These are phyloP conservation scores for Monosporascus sp. DNA, from an alignment of 2,329 filamentous ascomycete genomes.

Conservation along the genomic window DNA sequence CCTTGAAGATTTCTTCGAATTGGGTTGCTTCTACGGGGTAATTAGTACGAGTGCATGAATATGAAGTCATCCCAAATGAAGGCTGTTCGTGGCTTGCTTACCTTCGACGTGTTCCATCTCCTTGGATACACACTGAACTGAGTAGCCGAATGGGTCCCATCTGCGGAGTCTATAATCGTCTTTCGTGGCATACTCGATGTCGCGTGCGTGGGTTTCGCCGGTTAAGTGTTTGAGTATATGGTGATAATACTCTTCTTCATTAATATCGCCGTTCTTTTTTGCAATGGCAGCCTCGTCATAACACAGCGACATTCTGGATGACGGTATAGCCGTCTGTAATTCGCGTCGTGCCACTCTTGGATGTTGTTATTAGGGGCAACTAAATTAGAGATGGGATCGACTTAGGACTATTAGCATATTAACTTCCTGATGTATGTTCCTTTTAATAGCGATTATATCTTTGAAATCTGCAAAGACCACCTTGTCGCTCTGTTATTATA, in stretches of 20 bases:
- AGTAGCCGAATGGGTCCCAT: neutral
- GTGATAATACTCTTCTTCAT: neutral
- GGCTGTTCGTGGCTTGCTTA: neutral
- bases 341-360: too few relatives aligned
- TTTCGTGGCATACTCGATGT: neutral
- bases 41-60: neutral
- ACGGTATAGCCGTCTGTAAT: neutral
- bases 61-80: neutral
- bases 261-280: neutral
- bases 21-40: neutral
- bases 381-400: too few relatives aligned
- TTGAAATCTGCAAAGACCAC: too few relatives aligned
- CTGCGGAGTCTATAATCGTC: neutral
- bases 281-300: neutral
- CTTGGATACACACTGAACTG: neutral
- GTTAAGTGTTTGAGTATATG: neutral
- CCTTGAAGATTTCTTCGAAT: slow-evolving; percentile 1
- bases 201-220: neutral
- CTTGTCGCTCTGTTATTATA: too few relatives aligned
- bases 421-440: too few relatives aligned
- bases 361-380: too few relatives aligned
- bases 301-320: neutral
- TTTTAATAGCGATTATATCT: too few relatives aligned
- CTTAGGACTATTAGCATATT: too few relatives aligned
- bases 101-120: neutral